Evolutionary conservation across 306 rosid species (phyloP).

Genomic region (Ochetophila trinervis): DNA sequence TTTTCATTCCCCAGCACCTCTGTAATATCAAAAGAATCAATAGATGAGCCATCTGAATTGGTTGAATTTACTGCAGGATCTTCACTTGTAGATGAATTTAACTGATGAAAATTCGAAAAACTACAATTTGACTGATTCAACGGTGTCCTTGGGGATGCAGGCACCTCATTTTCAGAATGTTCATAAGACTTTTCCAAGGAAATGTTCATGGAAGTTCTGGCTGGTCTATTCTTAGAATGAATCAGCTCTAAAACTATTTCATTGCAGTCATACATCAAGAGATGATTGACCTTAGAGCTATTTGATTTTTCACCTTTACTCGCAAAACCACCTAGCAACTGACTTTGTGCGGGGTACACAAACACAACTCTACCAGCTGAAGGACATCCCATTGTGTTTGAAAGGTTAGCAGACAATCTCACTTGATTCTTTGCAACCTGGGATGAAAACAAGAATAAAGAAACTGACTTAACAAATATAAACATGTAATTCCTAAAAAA

Average conservation of each 20-base stretch:
- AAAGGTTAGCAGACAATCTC: constrained; percentile 63
- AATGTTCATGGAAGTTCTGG: constrained; percentile 26
- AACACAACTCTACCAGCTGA: constrained; percentile 48
- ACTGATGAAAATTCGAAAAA: constrained; percentile 29
- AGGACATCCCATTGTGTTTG: constrained; percentile 70
- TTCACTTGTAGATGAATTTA: constrained; percentile 44
- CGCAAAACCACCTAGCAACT: constrained; percentile 23
- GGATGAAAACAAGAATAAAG: constrained; percentile 9
- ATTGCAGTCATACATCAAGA: constrained; percentile 46
- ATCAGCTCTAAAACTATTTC: constrained; percentile 61
- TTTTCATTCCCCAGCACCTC: constrained; percentile 51
- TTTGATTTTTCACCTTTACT: constrained; percentile 32
- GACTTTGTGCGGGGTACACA: constrained; percentile 42
- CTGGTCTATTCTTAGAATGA: constrained; percentile 35
- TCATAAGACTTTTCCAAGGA: constrained; percentile 31
- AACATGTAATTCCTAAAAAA: background rate
- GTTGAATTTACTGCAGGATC: constrained; percentile 32
- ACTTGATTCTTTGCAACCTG: constrained; percentile 72
- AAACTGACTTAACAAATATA: background rate
- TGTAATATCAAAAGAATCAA: constrained; percentile 45
- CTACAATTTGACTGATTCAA: constrained; percentile 44
- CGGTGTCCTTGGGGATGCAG: constrained; percentile 74
- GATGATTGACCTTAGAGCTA: constrained; percentile 26
- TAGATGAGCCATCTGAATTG: constrained; percentile 32
- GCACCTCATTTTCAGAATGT: constrained; percentile 37